Evolutionary conservation across 768 basidiomycete genomes (phyloP).

Genomic region (Lentinula detonsa): DNA sequence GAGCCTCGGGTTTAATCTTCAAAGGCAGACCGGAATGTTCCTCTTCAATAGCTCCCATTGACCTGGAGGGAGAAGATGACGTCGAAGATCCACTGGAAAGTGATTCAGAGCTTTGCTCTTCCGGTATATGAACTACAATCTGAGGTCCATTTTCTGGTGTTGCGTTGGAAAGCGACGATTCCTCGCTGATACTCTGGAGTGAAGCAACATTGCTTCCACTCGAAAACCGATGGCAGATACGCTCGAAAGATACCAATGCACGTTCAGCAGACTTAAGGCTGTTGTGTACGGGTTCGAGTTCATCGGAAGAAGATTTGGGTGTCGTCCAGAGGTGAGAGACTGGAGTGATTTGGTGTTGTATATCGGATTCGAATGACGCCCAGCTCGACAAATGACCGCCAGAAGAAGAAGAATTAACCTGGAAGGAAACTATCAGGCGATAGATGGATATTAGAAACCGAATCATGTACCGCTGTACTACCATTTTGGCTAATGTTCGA

Average conservation of each 20-base stretch:
- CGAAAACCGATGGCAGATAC: constrained; percentile 5
- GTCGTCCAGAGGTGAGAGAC: neutral
- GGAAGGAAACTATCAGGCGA: neutral
- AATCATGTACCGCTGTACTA: neutral
- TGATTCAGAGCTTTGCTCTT: neutral
- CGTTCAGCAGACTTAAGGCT: constrained; percentile 2
- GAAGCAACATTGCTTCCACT: neutral
- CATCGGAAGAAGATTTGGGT: neutral
- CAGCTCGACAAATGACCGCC: neutral
- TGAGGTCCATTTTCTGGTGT: neutral
- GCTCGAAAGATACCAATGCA: constrained; percentile 5
- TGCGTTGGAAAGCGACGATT: neutral
- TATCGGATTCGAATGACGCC: neutral
- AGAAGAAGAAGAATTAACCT: neutral
- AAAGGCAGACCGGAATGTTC: neutral
- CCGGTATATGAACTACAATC: neutral
- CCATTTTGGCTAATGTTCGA: neutral
- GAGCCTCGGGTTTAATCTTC: neutral
- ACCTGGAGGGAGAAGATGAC: neutral
- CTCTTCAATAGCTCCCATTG: neutral
- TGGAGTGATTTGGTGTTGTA: neutral
- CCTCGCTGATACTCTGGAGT: constrained; percentile 1
- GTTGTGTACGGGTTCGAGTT: neutral
- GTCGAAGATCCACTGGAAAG: neutral
- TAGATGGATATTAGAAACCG: no score